Base-by-base conservation (phyloP, 1,284 basidiomycete species). In the Pisolithus thermaeus region DNA sequence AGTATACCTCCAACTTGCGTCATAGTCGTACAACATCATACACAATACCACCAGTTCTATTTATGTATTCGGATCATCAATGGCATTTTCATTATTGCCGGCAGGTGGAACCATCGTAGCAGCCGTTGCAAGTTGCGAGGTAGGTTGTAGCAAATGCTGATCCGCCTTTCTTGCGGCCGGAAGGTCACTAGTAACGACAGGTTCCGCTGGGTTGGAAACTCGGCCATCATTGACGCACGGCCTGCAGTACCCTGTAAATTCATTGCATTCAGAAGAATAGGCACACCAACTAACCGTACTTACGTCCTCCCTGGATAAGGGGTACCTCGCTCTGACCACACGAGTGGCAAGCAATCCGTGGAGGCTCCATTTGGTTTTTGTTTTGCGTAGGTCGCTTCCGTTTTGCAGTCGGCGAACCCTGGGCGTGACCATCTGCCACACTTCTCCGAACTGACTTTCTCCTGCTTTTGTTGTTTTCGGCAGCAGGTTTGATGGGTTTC, bases 281-380 rank as follows among this genome's bases (percentile, higher is more conserved):
- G 41, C 12, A 35, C 27, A 38, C 20, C 12, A 32, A 20, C 14
- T 38, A 16, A n/a, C 42, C 7, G 55, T 12, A 73, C 85, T 73
- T 58, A 87, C 84, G 75, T 39, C 85, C 84, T 53, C 83, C 83
- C 61, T 81, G 72, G 53, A 87, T 78, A 30, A 87, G 70, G 11
- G 85, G 85, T n/a, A 87, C 84, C 59, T 85, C 82, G 18, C 74
- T 78, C 61, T 79, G 74, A 43, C 77, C 74, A 61, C 84, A 87
- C 5, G 76, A 65, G 27, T 74, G 67, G 56, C 85, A 87, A 27
- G 77, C 74, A 27, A 87, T 83, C 28, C 70, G 70, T 6, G 65
- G 51, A 3, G 63, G 51, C 14, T 69, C 23, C 43, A 56, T 35
- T 47, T 68, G 47, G 55, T 42, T 54, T 39, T 64, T 65, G 12